Evolutionary conservation across 768 basidiomycete species (phyloP).

Genomic region (Pisolithus tinctorius): DNA sequence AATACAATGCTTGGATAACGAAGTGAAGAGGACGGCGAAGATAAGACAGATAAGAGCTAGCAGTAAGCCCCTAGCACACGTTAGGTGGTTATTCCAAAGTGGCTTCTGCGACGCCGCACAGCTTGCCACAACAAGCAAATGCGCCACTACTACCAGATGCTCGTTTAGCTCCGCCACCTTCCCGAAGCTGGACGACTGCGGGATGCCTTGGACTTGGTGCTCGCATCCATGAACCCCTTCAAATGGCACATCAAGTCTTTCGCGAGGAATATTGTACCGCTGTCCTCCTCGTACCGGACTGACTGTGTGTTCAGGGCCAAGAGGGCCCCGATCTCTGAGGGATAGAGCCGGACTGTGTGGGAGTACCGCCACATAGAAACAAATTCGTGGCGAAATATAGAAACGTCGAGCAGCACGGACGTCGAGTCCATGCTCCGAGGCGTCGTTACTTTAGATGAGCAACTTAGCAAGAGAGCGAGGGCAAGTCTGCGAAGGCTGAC

Average conservation of each 20-base stretch:
- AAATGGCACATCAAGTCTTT: slow-evolving; percentile 31
- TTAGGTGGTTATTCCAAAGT: too few species aligned
- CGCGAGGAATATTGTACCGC: slow-evolving; percentile 52
- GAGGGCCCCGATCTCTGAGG: slow-evolving; percentile 39
- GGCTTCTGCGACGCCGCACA: too few species aligned
- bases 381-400: slow-evolving; percentile 44
- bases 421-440: slow-evolving; percentile 7
- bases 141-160: neutral
- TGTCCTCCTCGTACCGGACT: slow-evolving; percentile 52
- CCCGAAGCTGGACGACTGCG: slow-evolving; percentile 3
- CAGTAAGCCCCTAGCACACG: too few species aligned
- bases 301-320: slow-evolving; percentile 43
- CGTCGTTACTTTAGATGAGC: neutral
- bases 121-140: too few species aligned
- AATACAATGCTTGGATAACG: slow-evolving; percentile 11
- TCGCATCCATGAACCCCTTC: slow-evolving; percentile 23
- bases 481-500: neutral
- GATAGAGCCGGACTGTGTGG: slow-evolving; percentile 37
- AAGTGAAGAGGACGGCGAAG: neutral
- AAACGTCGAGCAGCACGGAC: slow-evolving; percentile 14
- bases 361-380: slow-evolving; percentile 56
- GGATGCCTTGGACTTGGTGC: slow-evolving; percentile 9
- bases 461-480: slow-evolving; percentile 11
- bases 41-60: slow-evolving; percentile 6
- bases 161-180: slow-evolving; percentile 9